Base-by-base conservation (phyloP, 805 yeast genomes). In the Saccharomycopsis sp. region DNA sequence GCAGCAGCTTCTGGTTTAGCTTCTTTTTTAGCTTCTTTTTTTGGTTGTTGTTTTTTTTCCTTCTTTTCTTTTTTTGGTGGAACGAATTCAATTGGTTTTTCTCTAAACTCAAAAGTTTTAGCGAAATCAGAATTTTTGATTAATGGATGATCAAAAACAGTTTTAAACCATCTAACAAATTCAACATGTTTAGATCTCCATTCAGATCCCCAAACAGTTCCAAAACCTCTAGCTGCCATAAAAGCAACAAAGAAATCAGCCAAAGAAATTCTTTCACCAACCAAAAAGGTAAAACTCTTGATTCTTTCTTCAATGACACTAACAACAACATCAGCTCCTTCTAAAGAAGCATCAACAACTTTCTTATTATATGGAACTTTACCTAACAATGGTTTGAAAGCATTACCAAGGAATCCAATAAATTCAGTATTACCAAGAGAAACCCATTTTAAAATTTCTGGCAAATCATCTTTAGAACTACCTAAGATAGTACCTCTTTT, bases 1-100 rank as follows among this genome's bases (percentile, higher is more conserved):
- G n/a, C n/a, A 56, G 59, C 64, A 69, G 65, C 55, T 72, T 80
- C 86, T 80, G 82, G 74, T 19, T 20, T 19, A n/a, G 18, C 18
- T 15, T 30, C 32, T 5, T 25, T 30, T 26, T 37, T 26, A 20
- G 41, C 34, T 5, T 40, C 45, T 21, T 50, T 51, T 38, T 53
- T 48, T 40, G 59, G 51, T 38, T 52, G 47, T 45, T 56, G 60
- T 49, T 59, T 58, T 63, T 70, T 66, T 55, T 67, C 69, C 67
- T 72, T 80, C 87, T 82, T 83, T 74, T 73, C 74, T 66, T 46
- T 46, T 41, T 46, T 46, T 41, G 49, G 46, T 34, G 57, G 47
- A 38, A 53, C 56, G 21, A 31, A 39, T 62, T 79, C 82, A 49
- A 68, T 57, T 51, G 86, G 81, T 63, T 73, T 77, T 42, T 72